Conservation (phyloP, 768 basidiomycete species). For the Hericium erinaceus region DNA sequence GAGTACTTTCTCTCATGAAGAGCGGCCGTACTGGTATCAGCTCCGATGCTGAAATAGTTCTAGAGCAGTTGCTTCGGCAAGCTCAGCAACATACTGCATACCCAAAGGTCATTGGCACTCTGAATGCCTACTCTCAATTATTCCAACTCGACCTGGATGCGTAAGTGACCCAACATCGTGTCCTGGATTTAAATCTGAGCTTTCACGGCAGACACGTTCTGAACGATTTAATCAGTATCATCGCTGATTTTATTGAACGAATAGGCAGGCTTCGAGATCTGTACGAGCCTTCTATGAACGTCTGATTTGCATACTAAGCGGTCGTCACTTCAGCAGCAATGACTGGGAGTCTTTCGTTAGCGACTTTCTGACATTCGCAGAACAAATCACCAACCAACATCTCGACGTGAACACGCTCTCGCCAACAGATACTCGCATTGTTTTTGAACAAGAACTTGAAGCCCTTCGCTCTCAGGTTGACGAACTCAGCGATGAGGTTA, state of each 20-base stretch:
- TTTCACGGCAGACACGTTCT: neutral
- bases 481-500: conserved; percentile 57
- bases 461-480: conserved; percentile 50
- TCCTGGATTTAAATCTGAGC: neutral
- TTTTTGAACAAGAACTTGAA: conserved; percentile 54
- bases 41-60: conserved; percentile 43
- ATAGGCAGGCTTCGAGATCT: neutral
- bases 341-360: conserved; percentile 57
- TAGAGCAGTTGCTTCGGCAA: conserved; percentile 52
- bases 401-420: conserved; percentile 42
- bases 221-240: neutral
- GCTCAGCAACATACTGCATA: conserved; percentile 44
- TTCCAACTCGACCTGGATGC: conserved; percentile 33
- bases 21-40: conserved; percentile 16
- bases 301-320: neutral
- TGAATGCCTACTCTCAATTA: neutral
- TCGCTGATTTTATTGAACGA: neutral
- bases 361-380: conserved; percentile 48
- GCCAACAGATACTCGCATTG: conserved; percentile 24
- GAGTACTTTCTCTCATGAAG: conserved; percentile 32
- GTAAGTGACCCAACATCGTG: conserved; percentile 31
- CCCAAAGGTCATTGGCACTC: neutral
- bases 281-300: neutral
- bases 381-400: conserved; percentile 57
- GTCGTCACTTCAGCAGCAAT: conserved; percentile 38